Base-by-base conservation (phyloP, 2,329 filamentous ascomycete species). In the Thelonectria olida region DNA sequence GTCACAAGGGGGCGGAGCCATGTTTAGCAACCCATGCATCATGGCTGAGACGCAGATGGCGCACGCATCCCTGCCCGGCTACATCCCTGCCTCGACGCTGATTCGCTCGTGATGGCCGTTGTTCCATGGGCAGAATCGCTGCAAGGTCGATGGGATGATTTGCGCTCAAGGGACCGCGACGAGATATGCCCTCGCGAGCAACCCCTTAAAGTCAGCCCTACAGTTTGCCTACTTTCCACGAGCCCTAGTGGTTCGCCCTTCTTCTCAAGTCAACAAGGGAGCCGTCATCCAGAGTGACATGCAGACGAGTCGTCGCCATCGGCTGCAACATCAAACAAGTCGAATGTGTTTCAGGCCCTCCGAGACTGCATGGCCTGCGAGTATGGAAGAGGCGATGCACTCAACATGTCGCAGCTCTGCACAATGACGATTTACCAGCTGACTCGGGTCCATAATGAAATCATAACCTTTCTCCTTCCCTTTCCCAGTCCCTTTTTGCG, bases 61-160 rank as follows among this genome's bases (percentile, higher is more conserved):
- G 19, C 50, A 55, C 58, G 19, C 15, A 69, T 66, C 69, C 56
- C 63, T 54, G 61, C 51, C 15, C 22, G 56, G 51, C 54, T 22
- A 45, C 54, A 58, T 19, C 45, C 45, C 39, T 48, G 58, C n/a
- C 41, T 23, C 34, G 28, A 9, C 44, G 22, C 42, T 72, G 71
- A 73, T 73, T 73, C 68, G 71, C 69, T 73, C 69, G 68, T 76
- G 75, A 62, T 56, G 72, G 61, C 68, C 72, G 56, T 54, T 72
- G 66, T 74, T 69, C 50, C 68, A 71, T 67, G 72, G 70, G 66
- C 65, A 66, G 63, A 68, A 63, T 68, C 66, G 64, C 67, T 69
- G 64, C 64, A 61, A 71, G 69, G 65, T 68, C 67, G 62, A 69
- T 61, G 65, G 59, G 61, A 60, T 41, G 51, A 59, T 63, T 49